phyloP scores from a whole-genome alignment of 2,329 filamentous ascomycete species.

The Botrytis squamosa region DNA sequence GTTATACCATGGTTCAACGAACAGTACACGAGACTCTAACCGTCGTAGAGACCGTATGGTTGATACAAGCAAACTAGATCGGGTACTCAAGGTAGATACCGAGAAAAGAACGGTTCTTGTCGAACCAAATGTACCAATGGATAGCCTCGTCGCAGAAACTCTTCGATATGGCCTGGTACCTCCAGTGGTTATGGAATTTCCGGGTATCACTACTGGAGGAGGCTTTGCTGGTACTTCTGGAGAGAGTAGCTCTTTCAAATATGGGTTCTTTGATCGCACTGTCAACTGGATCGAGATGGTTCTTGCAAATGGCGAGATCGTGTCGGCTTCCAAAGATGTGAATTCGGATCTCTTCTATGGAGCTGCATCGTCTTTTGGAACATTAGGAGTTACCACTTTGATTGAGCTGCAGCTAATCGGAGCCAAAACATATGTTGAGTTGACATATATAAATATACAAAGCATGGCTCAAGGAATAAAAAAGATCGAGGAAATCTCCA shows the following conservation, averaged over 20 bases:
- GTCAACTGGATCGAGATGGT: constrained; percentile 63
- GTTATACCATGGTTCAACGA: constrained; percentile 56
- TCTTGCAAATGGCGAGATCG: constrained; percentile 54
- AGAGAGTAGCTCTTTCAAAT: constrained; percentile 63
- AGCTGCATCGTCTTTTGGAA: constrained; percentile 59
- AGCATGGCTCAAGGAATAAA: constrained; percentile 45
- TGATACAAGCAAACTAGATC: constrained; percentile 48
- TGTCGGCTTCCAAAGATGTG: constrained; percentile 48
- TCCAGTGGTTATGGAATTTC: constrained; percentile 68
- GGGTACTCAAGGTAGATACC: constrained; percentile 47
- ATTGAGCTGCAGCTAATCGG: constrained; percentile 56
- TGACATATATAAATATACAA: constrained; percentile 51
- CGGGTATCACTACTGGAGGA: constrained; percentile 66
- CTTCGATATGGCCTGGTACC: constrained; percentile 55
- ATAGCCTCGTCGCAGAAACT: constrained; percentile 57
- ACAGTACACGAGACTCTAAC: constrained; percentile 47
- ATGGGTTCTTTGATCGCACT: constrained; percentile 64
- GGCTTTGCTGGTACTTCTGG: constrained; percentile 65
- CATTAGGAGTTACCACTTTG: constrained; percentile 58
- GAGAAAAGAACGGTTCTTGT: constrained; percentile 50
- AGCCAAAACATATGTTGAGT: constrained; percentile 53
- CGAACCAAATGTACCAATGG: constrained; percentile 69
- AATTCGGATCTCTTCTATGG: constrained; percentile 57
- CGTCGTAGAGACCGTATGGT: constrained; percentile 36
- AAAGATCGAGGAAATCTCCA: constrained; percentile 39